Conservation (phyloP, 257 asterid genomes). For the Anisodus tanguticus region DNA sequence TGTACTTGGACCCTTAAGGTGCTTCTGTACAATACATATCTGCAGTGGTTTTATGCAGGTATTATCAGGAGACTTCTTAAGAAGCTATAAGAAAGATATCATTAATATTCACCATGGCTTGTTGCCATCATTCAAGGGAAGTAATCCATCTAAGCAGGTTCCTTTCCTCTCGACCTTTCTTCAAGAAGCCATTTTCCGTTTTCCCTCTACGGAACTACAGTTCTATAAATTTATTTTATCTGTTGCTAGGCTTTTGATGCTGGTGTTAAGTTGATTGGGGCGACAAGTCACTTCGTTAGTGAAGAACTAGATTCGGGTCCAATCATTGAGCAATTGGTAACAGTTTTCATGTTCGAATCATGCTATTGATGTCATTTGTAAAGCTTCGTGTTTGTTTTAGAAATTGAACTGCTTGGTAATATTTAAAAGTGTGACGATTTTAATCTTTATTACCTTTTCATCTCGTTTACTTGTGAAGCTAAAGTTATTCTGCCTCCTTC, state of each 20-base stretch:
- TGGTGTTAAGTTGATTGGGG: slow-evolving; percentile 96
- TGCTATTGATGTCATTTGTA: neutral
- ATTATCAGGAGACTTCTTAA: slow-evolving; percentile 78
- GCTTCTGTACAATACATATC: slow-evolving; percentile 31
- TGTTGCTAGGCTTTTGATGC: slow-evolving; percentile 84
- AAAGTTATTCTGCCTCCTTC: slow-evolving; percentile 3
- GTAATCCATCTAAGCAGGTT: slow-evolving; percentile 91
- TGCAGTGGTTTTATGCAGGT: slow-evolving; percentile 59
- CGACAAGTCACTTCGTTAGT: slow-evolving; percentile 90
- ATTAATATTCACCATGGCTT: slow-evolving; percentile 95
- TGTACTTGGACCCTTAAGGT: neutral
- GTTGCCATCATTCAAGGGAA: slow-evolving; percentile 96
- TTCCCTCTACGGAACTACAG: neutral
- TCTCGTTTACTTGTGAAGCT: slow-evolving; percentile 9
- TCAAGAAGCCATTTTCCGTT: neutral
- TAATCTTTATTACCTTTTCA: slow-evolving; percentile 24
- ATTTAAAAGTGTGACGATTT: neutral
- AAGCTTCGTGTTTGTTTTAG: neutral
- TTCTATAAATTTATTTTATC: slow-evolving; percentile 2
- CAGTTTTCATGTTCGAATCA: neutral
- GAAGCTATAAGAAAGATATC: slow-evolving; percentile 69
- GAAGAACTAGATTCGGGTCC: slow-evolving; percentile 96
- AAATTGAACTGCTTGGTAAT: slow-evolving; percentile 14
- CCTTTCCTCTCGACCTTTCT: slow-evolving; percentile 30
- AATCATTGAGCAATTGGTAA: slow-evolving; percentile 95